phyloP scores from a whole-genome alignment of 73 alveolate genomes.

The Halteria grandinella region DNA sequence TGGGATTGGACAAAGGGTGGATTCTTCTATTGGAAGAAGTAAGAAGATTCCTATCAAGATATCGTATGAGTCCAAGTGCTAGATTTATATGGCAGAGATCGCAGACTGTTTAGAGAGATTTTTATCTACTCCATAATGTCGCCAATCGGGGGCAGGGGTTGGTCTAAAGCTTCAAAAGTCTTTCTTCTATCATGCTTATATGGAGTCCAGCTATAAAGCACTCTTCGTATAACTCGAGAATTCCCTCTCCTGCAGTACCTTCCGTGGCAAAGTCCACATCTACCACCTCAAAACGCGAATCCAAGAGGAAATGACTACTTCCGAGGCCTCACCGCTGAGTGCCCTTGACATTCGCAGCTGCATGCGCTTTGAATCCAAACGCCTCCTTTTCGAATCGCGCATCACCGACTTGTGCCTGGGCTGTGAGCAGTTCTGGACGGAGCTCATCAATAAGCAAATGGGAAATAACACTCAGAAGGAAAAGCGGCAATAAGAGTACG shows the following conservation, averaged over 20 bases:
- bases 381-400: conserved; percentile 13
- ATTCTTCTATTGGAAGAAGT: no score
- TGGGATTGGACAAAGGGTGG: no score
- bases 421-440: conserved; percentile 58
- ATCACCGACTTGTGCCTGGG: conserved; percentile 21
- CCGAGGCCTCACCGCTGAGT: conserved; percentile 53
- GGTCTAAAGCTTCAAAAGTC: conserved; percentile 48
- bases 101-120: conserved; percentile 30
- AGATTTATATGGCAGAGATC: conserved; percentile 43
- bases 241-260: conserved; percentile 29
- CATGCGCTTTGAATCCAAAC: conserved; percentile 36
- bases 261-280: conserved; percentile 31
- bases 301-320: conserved; percentile 48
- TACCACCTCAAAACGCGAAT: conserved; percentile 46
- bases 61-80: conserved; percentile 23
- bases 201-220: conserved; percentile 46
- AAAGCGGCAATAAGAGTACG: no score
- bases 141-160: conserved; percentile 34
- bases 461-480: no score
- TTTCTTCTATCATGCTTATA: conserved; percentile 22
- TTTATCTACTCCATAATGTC: conserved; percentile 16
- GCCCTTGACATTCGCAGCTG: conserved; percentile 46
- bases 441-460: conserved; percentile 13
- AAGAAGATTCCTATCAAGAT: conserved; percentile 56
- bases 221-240: conserved; percentile 48